Percentiles rank a stretch among this genome's conserved stretches.
Conservation (phyloP, 2,329 filamentous ascomycete species). For the Dactylellina haptotyla region DNA sequence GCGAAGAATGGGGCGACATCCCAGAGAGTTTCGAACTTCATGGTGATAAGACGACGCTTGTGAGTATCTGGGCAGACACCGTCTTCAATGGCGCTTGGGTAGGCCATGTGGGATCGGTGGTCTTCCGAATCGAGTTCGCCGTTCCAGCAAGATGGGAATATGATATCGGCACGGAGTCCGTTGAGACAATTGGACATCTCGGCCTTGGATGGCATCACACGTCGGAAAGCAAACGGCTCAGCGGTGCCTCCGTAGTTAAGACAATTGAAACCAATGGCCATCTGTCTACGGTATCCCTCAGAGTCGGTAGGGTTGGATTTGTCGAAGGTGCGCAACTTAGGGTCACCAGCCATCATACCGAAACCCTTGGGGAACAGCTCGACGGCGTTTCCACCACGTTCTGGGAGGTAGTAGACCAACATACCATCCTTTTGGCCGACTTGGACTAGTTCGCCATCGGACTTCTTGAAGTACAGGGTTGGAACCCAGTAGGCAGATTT, state of each 20-base stretch:
- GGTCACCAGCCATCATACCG: slow-evolving; percentile 82
- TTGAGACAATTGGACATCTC: slow-evolving; percentile 83
- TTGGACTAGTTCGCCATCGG: slow-evolving; percentile 73
- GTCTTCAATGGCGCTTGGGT: slow-evolving; percentile 78
- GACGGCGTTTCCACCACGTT: slow-evolving; percentile 69
- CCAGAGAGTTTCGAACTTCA: slow-evolving; percentile 90
- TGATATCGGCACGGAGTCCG: slow-evolving; percentile 82
- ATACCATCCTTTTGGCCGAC: slow-evolving; percentile 82
- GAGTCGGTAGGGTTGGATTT: slow-evolving; percentile 72
- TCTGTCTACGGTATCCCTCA: slow-evolving; percentile 77
- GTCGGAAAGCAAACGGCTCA: slow-evolving; percentile 81
- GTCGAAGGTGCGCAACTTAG: slow-evolving; percentile 74
- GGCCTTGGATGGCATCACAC: slow-evolving; percentile 79
- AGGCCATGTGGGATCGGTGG: slow-evolving; percentile 76
- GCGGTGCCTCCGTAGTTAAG: slow-evolving; percentile 76
- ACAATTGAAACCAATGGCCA: slow-evolving; percentile 94
- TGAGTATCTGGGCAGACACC: slow-evolving; percentile 78
- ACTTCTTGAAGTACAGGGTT: slow-evolving; percentile 78
- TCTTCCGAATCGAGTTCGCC: slow-evolving; percentile 69
- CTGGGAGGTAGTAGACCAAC: slow-evolving; percentile 74
- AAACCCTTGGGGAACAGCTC: slow-evolving; percentile 80
- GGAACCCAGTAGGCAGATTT: slow-evolving; percentile 91
- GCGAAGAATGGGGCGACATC: slow-evolving; percentile 73
- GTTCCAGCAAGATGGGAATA: slow-evolving; percentile 92
- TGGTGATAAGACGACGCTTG: slow-evolving; percentile 73